Percentiles rank a stretch among this genome's conserved stretches.
Evolutionary conservation across 345 rosid species (phyloP).

Genomic region (Citrus glauca): DNA sequence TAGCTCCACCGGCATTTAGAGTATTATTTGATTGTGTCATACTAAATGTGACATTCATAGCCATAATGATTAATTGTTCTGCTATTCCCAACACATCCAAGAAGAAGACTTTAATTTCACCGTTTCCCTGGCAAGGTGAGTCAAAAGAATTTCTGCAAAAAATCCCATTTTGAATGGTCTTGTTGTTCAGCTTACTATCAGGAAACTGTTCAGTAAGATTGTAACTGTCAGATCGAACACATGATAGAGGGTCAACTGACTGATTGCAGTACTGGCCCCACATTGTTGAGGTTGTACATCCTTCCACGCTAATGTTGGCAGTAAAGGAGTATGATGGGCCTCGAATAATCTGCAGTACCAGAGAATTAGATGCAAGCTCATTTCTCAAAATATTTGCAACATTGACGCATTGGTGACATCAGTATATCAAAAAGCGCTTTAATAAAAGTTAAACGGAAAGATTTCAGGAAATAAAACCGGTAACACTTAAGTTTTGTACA

Average conservation of each 20-base stretch:
- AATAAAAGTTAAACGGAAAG: not conserved
- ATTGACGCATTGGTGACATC: not conserved
- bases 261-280: constrained; percentile 90
- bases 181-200: constrained; percentile 18
- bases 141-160: constrained; percentile 55
- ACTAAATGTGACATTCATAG: constrained; percentile 31
- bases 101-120: constrained; percentile 58
- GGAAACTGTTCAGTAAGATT: constrained; percentile 20
- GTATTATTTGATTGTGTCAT: constrained; percentile 30
- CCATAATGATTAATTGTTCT: constrained; percentile 54
- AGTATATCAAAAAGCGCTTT: not conserved
- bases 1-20: constrained; percentile 23
- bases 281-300: constrained; percentile 66
- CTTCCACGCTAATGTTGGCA: constrained; percentile 82
- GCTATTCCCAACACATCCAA: constrained; percentile 56
- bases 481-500: not conserved
- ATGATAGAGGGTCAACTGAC: constrained; percentile 63
- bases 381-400: not conserved
- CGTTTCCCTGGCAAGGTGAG: constrained; percentile 49
- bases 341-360: constrained; percentile 62
- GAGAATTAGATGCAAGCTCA: constrained; percentile 18
- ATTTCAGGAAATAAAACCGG: not conserved
- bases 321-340: constrained; percentile 67
- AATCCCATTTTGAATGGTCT: constrained; percentile 36
- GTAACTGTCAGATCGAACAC: constrained; percentile 45